phyloP scores from a whole-genome alignment of 805 yeast genomes.

The Starmerella vitae region DNA sequence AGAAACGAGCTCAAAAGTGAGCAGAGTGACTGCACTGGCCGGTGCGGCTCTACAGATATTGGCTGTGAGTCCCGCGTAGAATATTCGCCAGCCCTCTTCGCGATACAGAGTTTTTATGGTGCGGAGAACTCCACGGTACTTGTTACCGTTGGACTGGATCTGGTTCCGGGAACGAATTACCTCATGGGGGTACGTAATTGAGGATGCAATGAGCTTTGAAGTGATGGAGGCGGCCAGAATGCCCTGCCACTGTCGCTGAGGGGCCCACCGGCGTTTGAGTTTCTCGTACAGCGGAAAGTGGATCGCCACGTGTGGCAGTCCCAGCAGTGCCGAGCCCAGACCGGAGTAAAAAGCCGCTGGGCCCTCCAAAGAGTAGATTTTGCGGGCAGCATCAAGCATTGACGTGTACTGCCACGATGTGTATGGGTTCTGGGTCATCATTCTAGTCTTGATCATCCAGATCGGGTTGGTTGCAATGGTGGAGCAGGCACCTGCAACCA shows the following conservation, averaged over 20 bases:
- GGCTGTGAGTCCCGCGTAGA: constrained; percentile 78
- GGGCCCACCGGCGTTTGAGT: constrained; percentile 42
- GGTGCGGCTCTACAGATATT: constrained; percentile 87
- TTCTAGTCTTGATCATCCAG: constrained; percentile 93
- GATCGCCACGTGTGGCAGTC: constrained; percentile 84
- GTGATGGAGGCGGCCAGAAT: constrained; percentile 55
- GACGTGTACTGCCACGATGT: constrained; percentile 46
- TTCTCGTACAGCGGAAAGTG: constrained; percentile 91
- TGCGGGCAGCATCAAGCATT: constrained; percentile 68
- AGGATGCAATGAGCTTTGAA: constrained; percentile 79
- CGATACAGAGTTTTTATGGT: constrained; percentile 33
- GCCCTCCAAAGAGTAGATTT: constrained; percentile 74
- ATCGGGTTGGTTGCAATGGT: constrained; percentile 74
- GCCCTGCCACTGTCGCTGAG: constrained; percentile 25
- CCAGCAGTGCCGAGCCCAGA: constrained; percentile 76
- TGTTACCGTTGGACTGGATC: constrained; percentile 26
- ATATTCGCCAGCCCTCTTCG: constrained; percentile 67
- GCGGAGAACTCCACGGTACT: constrained; percentile 27
- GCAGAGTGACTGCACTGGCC: constrained; percentile 86
- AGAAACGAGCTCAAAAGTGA: constrained; percentile 56
- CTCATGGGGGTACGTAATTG: constrained; percentile 90
- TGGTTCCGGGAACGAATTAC: constrained; percentile 86
- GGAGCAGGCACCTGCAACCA: constrained; percentile 78
- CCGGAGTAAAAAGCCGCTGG: constrained; percentile 74
- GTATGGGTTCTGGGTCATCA: constrained; percentile 47